Base-by-base conservation (phyloP, 2,329 filamentous ascomycete genomes). In the Stemphylium beticola region DNA sequence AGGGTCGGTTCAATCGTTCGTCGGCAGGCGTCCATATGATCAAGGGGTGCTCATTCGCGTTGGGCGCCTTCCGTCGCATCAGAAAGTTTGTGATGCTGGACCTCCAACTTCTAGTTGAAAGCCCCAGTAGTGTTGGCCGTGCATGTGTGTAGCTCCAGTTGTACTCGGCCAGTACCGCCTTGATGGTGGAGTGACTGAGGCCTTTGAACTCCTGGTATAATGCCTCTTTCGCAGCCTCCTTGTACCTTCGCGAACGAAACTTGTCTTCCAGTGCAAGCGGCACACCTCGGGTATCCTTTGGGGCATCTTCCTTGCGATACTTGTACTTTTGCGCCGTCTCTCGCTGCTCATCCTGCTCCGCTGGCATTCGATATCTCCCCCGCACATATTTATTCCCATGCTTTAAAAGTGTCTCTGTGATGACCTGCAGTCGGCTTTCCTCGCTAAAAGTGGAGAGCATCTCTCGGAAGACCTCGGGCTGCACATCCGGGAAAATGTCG, bases 401-500 rank as follows among this genome's bases (percentile, higher is more conserved):
- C 77, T 90, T 92, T 54, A 95, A 80, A 54, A 95, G 78, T 44
- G 87, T 84, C 69, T 95, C 90, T 11, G 90, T 90, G 24, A 93
- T 87, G 43, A 95, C 82, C 38, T 90, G 87, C 20, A 93, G 77
- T 61, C 90, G 81, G 58, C 90, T 93, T 74, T 93, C 89, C 65
- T 87, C 86, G 66, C 88, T 88, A 69, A 93, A 89, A 67, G 81
- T 89, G 34, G 82, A 77, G 43, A 95, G 84, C 84, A 95, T 90
- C 78, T 93, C 90, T 39, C 90, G 85, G 69, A 95, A 91, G 15
- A 93, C 90, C 63, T 93, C 89, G 55, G 90, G 81, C 74, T 92
- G 88, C n/a, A 93, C 81, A 74, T 93, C 86, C 24, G 91, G 91
- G 62, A 95, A 95, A 8, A 93, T 82, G 42, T 85, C 85, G 18